Evolutionary conservation across 768 basidiomycete genomes (phyloP).

Genomic region (Agaricus sinodeliciosus): DNA sequence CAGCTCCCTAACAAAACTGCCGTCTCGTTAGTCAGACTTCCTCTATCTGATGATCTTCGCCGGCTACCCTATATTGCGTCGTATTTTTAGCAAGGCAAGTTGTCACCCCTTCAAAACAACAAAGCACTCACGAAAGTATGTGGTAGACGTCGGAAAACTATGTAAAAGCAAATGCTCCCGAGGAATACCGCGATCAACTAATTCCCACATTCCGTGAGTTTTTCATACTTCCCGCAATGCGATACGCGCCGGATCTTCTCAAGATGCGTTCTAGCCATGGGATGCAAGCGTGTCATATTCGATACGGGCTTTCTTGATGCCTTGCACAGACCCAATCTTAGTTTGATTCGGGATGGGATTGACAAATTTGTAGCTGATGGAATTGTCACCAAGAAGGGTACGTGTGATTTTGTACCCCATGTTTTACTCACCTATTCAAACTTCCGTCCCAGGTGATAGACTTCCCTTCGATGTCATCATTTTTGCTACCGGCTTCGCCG

Average conservation of each 20-base stretch:
- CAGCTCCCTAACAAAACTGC: neutral
- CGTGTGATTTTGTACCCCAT: neutral
- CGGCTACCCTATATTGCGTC: neutral
- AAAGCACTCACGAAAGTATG: neutral
- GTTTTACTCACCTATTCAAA: neutral
- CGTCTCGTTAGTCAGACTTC: neutral
- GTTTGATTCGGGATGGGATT: slow-evolving; percentile 35
- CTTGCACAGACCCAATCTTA: slow-evolving; percentile 40
- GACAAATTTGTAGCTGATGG: slow-evolving; percentile 33
- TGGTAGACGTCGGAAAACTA: slow-evolving; percentile 21
- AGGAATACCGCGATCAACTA: slow-evolving; percentile 35
- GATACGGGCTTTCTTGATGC: slow-evolving; percentile 40
- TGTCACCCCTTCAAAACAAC: neutral
- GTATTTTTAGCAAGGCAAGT: neutral
- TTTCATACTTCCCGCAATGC: neutral
- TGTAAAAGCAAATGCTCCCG: slow-evolving; percentile 34
- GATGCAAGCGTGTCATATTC: slow-evolving; percentile 49
- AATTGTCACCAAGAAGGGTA: slow-evolving; percentile 33
- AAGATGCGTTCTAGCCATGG: slow-evolving; percentile 26
- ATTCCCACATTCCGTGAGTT: slow-evolving; percentile 43
- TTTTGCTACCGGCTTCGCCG: slow-evolving; percentile 29
- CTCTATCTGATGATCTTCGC: neutral
- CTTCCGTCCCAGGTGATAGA: slow-evolving; percentile 20
- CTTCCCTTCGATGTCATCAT: slow-evolving; percentile 32
- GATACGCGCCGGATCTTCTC: neutral